phyloP scores from a whole-genome alignment of 495 filamentous ascomycete species.

The Acidiella bohemica region DNA sequence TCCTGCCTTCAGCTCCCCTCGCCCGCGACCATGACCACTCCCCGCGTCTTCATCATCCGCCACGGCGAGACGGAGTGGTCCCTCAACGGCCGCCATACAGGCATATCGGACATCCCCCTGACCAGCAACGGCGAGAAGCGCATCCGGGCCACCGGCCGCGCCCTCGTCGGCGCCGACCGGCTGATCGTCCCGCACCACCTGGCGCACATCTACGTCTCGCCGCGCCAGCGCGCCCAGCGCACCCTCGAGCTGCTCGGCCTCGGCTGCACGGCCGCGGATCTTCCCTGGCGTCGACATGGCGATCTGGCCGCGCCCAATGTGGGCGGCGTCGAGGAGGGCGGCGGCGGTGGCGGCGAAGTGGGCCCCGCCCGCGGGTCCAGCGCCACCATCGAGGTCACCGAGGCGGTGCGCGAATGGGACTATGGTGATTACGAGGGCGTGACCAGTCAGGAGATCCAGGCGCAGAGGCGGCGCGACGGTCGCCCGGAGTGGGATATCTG shows the following conservation, averaged over 20 bases:
- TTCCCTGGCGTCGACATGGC: conserved; percentile 41
- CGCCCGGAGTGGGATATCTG: conserved; percentile 33
- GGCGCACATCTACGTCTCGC: conserved; percentile 65
- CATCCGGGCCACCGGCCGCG: conserved; percentile 65
- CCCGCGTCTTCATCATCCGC: conserved; percentile 82
- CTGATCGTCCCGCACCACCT: conserved; percentile 76
- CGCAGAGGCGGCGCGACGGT: conserved; percentile 45
- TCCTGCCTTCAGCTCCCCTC: too few relatives aligned
- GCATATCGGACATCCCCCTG: conserved; percentile 70
- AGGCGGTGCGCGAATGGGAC: conserved; percentile 84
- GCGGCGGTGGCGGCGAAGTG: neutral
- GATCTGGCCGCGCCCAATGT: conserved; percentile 7
- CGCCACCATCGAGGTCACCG: conserved; percentile 51
- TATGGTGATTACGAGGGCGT: conserved; percentile 93
- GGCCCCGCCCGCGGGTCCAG: conserved; percentile 26
- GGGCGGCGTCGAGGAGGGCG: neutral
- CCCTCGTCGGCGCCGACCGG: conserved; percentile 70
- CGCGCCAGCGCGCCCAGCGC: conserved; percentile 67
- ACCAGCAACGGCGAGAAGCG: conserved; percentile 79
- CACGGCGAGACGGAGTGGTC: conserved; percentile 98
- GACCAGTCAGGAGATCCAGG: conserved; percentile 56
- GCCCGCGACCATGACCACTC: conserved; percentile 41
- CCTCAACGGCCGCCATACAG: conserved; percentile 76
- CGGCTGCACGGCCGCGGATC: conserved; percentile 35
- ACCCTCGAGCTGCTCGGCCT: conserved; percentile 72